Evolutionary conservation across 2,329 filamentous ascomycete genomes (phyloP).

Genomic region (Microdochium trichocladiopsis): DNA sequence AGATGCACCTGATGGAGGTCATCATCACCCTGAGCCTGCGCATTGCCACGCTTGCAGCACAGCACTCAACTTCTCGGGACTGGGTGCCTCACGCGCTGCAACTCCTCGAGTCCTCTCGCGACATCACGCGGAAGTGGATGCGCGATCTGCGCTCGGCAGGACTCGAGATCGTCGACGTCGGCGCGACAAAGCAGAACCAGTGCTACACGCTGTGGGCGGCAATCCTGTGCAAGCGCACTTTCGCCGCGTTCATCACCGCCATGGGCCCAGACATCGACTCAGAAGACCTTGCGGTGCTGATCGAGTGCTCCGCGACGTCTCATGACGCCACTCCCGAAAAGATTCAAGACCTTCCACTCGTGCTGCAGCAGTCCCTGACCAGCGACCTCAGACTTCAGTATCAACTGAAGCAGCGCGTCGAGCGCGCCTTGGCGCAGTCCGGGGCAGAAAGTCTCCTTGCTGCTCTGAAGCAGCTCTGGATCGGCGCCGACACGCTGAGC

Average conservation of each 20-base stretch:
- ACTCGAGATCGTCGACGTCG: constrained; percentile 24
- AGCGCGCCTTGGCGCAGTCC: constrained; percentile 18
- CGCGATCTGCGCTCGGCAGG: constrained; percentile 36
- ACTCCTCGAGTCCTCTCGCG: constrained; percentile 33
- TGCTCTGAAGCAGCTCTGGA: constrained; percentile 35
- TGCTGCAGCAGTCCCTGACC: constrained; percentile 29
- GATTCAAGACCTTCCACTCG: constrained; percentile 20
- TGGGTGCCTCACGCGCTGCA: constrained; percentile 8
- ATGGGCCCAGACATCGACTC: constrained; percentile 1
- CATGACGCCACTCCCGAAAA: constrained; percentile 36
- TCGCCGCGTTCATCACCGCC: constrained; percentile 9
- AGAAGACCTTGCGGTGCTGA: constrained; percentile 10
- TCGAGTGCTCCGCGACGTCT: constrained; percentile 22
- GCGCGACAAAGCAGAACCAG: constrained; percentile 28
- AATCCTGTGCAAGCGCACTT: constrained; percentile 42
- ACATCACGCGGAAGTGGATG: constrained; percentile 42
- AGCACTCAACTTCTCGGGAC: constrained; percentile 2
- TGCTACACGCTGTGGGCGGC: constrained; percentile 45
- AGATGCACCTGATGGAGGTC: constrained; percentile 49
- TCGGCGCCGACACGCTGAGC: constrained; percentile 21
- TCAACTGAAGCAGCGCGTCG: constrained; percentile 24
- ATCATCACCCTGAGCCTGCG: constrained; percentile 44
- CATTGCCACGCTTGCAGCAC: constrained; percentile 13
- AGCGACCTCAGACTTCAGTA: constrained; percentile 37
- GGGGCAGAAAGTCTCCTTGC: constrained; percentile 12